Conservation (phyloP, 164 flowering plant species). For the Berberis thunbergii region DNA sequence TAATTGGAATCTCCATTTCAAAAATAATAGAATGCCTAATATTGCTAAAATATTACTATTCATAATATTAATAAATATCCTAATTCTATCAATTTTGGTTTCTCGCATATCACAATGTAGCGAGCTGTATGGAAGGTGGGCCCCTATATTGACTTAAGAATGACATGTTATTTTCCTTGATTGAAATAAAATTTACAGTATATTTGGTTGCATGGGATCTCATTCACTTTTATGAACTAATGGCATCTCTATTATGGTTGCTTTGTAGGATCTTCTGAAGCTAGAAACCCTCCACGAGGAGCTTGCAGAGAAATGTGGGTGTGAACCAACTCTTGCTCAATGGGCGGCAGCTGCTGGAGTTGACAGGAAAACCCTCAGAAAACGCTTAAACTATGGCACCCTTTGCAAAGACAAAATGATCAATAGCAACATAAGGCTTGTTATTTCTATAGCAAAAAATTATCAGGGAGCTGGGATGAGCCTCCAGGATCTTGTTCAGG, state of each 20-base stretch:
- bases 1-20: too few relatives aligned
- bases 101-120: neutral
- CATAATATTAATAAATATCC: too few relatives aligned
- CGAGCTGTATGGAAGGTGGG: neutral
- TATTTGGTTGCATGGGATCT: neutral
- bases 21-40: too few relatives aligned
- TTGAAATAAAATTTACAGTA: neutral
- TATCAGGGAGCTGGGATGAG: slow-evolving; percentile 84
- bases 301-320: slow-evolving; percentile 53
- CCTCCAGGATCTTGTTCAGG: slow-evolving; percentile 98
- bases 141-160: neutral
- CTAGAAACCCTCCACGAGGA: slow-evolving; percentile 65
- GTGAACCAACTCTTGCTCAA: slow-evolving; percentile 61
- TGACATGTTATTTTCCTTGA: neutral
- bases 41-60: too few relatives aligned
- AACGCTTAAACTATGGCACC: slow-evolving; percentile 57
- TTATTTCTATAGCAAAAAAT: slow-evolving; percentile 89
- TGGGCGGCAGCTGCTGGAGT: slow-evolving; percentile 90
- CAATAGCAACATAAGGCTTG: slow-evolving; percentile 88
- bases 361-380: slow-evolving; percentile 65
- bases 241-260: neutral
- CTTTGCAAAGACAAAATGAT: slow-evolving; percentile 87
- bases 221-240: neutral
- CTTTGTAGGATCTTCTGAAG: slow-evolving; percentile 62
- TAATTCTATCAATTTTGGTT: neutral